These are phyloP conservation scores for Candida gorgasii DNA, from an alignment of 805 yeast species.

Conservation along the genomic window DNA sequence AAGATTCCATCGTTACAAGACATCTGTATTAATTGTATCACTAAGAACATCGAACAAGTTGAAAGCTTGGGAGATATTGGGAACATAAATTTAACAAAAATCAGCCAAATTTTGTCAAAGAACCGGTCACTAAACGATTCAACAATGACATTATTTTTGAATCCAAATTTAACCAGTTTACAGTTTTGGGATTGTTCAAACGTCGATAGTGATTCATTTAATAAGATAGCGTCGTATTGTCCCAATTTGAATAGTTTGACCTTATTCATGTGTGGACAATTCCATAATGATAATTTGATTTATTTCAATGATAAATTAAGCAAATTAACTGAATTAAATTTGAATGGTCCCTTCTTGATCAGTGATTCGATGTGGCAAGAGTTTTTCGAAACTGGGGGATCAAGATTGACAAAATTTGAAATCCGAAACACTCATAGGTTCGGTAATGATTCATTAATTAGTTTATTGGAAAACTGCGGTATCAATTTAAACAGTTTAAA, in stretches of 20 bases:
- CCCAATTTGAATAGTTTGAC: conserved; percentile 69
- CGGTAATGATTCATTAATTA: conserved; percentile 60
- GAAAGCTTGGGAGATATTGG: conserved; percentile 91
- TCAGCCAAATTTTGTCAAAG: conserved; percentile 74
- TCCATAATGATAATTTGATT: conserved; percentile 72
- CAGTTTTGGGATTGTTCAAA: conserved; percentile 94
- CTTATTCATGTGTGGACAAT: conserved; percentile 89
- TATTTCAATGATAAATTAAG: conserved; percentile 63
- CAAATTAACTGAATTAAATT: conserved; percentile 52
- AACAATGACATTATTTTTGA: conserved; percentile 73
- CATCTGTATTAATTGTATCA: conserved; percentile 67
- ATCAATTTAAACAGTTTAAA: conserved; percentile 54
- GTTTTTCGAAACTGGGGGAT: conserved; percentile 62
- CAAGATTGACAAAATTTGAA: conserved; percentile 57
- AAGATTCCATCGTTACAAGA: conserved; percentile 77
- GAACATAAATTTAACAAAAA: conserved; percentile 62
- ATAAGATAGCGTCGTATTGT: conserved; percentile 73
- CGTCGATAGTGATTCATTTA: conserved; percentile 62
- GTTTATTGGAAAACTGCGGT: conserved; percentile 61
- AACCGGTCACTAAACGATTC: conserved; percentile 76
- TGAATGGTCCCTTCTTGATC: conserved; percentile 90
- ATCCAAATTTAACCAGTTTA: conserved; percentile 53
- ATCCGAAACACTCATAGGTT: conserved; percentile 84
- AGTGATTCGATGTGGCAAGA: conserved; percentile 75
- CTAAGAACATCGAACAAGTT: conserved; percentile 67